Evolutionary conservation across 352 stramenopile genomes (phyloP).

Genomic region (Phytophthora pistaciae): DNA sequence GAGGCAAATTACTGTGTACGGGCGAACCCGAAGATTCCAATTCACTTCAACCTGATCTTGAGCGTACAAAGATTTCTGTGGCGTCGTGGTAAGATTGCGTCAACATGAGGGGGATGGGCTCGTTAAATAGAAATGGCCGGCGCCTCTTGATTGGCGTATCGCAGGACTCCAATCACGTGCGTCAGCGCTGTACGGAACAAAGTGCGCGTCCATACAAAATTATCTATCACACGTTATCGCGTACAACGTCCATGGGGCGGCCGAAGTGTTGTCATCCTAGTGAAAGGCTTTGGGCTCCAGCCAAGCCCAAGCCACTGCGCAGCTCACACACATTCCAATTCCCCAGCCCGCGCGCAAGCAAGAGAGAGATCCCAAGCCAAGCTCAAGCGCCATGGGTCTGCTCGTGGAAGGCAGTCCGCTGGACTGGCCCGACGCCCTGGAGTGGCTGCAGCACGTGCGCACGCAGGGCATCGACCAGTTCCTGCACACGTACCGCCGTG

Average conservation of each 20-base stretch:
- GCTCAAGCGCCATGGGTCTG: slow-evolving; percentile 64
- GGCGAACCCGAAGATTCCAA: not conserved
- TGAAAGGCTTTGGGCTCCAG: not conserved
- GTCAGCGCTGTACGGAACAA: not conserved
- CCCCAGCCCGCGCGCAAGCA: slow-evolving; percentile 17
- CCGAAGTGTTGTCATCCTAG: not conserved
- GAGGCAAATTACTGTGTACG: no score
- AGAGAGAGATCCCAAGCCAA: not conserved
- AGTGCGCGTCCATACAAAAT: not conserved
- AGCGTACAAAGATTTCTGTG: slow-evolving; percentile 10
- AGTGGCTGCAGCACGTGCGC: slow-evolving; percentile 96
- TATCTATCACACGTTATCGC: not conserved
- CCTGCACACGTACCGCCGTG: slow-evolving; percentile 96
- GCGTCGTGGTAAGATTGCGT: slow-evolving; percentile 7
- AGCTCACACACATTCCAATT: slow-evolving; percentile 15
- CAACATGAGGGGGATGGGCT: slow-evolving; percentile 8
- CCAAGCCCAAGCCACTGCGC: not conserved
- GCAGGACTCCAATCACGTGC: slow-evolving; percentile 2
- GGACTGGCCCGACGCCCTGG: slow-evolving; percentile 95
- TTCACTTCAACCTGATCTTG: not conserved
- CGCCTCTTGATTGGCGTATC: slow-evolving; percentile 6
- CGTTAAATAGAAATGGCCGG: not conserved
- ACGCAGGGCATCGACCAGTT: slow-evolving; percentile 97
- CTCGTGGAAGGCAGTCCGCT: slow-evolving; percentile 95
- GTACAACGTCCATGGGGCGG: not conserved